A percentile compares a stretch with the other conserved stretches of the same genome.
phyloP scores from a whole-genome alignment of 768 basidiomycete genomes.

The Cantharellus anzutake region DNA sequence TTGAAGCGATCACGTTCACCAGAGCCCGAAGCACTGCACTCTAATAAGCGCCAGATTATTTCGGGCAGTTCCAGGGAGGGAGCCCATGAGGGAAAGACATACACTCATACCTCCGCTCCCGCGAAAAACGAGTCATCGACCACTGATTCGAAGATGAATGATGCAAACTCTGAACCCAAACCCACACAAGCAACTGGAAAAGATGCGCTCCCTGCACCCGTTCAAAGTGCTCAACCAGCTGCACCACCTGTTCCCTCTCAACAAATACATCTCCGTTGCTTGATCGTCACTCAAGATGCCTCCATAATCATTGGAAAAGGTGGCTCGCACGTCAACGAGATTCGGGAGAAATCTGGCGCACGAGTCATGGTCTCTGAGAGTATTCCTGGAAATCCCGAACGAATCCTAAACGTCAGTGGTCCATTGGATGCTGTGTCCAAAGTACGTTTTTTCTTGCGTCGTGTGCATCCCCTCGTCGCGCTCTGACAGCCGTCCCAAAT shows the following conservation, averaged over 20 bases:
- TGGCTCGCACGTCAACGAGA: conserved; percentile 94
- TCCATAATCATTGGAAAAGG: conserved; percentile 97
- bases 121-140: conserved; percentile 18
- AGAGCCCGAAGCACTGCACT: conserved; percentile 42
- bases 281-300: conserved; percentile 98
- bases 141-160: conserved; percentile 49
- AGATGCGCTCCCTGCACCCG: conserved; percentile 23
- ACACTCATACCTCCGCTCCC: conserved; percentile 9
- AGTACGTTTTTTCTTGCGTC: conserved; percentile 27
- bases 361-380: conserved; percentile 95
- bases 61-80: not conserved
- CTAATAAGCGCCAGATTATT: conserved; percentile 73
- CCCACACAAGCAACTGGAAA: conserved; percentile 25
- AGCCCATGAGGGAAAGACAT: not conserved
- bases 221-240: conserved; percentile 25
- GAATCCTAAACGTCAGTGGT: conserved; percentile 91
- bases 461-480: not conserved
- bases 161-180: conserved; percentile 20
- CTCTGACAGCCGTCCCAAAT: not conserved
- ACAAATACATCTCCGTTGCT: conserved; percentile 86
- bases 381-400: conserved; percentile 97
- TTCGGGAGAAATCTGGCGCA: conserved; percentile 92
- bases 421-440: conserved; percentile 97
- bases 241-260: conserved; percentile 38
- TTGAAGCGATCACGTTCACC: conserved; percentile 79